Percentiles rank a stretch among this genome's conserved stretches.
Evolutionary conservation across 331 rosid genomes (phyloP).

Genomic region (Quercus tomentella): DNA sequence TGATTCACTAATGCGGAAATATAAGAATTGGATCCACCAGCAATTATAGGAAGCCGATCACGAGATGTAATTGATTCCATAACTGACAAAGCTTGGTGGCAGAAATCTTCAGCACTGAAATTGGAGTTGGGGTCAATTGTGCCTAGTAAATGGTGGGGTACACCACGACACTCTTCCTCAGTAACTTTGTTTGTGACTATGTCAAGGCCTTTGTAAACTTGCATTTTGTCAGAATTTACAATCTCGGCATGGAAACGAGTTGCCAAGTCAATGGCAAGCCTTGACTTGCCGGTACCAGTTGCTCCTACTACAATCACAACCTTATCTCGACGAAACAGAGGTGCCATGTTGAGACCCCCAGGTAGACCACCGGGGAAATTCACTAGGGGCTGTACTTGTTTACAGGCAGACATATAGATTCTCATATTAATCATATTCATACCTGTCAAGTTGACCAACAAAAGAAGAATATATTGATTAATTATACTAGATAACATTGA

Average conservation of each 20-base stretch:
- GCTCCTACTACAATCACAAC: slow-evolving; percentile 83
- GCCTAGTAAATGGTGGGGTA: slow-evolving; percentile 76
- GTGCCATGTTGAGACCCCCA: slow-evolving; percentile 35
- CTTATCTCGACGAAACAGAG: slow-evolving; percentile 56
- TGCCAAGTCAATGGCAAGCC: slow-evolving; percentile 83
- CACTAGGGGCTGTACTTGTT: slow-evolving; percentile 49
- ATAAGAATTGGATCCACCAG: slow-evolving; percentile 90
- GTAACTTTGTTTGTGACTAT: slow-evolving; percentile 87
- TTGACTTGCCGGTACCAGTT: slow-evolving; percentile 90
- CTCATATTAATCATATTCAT: slow-evolving; percentile 27
- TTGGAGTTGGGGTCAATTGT: slow-evolving; percentile 43
- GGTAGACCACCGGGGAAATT: slow-evolving; percentile 52
- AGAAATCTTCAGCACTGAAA: slow-evolving; percentile 56
- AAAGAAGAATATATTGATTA: not conserved
- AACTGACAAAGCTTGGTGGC: slow-evolving; percentile 45
- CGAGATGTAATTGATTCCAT: slow-evolving; percentile 52
- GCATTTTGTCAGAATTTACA: slow-evolving; percentile 91
- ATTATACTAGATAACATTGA: not conserved
- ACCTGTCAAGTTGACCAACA: slow-evolving; percentile 38
- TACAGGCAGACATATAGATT: slow-evolving; percentile 39
- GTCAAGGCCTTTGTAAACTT: slow-evolving; percentile 77
- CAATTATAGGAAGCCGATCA: slow-evolving; percentile 65
- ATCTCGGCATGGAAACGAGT: slow-evolving; percentile 63
- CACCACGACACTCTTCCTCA: slow-evolving; percentile 60
- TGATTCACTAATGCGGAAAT: slow-evolving; percentile 55